phyloP scores from a whole-genome alignment of 2,329 filamentous ascomycete species.

The Myriosclerotinia curreyana region DNA sequence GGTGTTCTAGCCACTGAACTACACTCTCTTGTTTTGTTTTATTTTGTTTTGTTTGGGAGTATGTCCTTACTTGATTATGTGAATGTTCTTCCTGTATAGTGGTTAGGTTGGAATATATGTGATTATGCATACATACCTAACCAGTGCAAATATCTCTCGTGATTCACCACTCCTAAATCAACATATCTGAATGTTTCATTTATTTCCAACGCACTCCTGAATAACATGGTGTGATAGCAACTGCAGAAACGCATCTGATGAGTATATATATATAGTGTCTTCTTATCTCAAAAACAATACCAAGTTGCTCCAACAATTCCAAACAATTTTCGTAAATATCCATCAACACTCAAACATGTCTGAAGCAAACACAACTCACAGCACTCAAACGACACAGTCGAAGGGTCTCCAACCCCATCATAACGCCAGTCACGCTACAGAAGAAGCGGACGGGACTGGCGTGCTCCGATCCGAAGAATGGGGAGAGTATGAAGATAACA shows the following conservation, averaged over 20 bases:
- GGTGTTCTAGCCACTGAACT: too few species aligned
- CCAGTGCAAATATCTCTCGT: fast-evolving
- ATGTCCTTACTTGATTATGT: too few species aligned
- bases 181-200: neutral
- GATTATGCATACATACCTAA: neutral
- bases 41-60: too few species aligned
- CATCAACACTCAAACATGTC: neutral
- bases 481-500: neutral
- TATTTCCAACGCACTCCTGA: neutral
- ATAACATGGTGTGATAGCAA: neutral
- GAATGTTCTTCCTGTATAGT: neutral
- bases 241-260: neutral
- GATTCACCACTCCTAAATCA: neutral
- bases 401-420: neutral
- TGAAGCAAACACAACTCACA: neutral
- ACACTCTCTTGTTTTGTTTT: too few species aligned
- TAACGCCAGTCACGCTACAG: neutral
- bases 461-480: neutral
- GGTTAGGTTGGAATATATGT: too few species aligned
- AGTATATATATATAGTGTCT: neutral
- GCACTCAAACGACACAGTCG: neutral
- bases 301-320: neutral
- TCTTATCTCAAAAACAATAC: neutral
- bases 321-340: neutral
- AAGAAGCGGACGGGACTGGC: neutral